These are phyloP conservation scores for Apiospora malaysiana DNA, from an alignment of 2,329 filamentous ascomycete genomes.

Conservation along the genomic window DNA sequence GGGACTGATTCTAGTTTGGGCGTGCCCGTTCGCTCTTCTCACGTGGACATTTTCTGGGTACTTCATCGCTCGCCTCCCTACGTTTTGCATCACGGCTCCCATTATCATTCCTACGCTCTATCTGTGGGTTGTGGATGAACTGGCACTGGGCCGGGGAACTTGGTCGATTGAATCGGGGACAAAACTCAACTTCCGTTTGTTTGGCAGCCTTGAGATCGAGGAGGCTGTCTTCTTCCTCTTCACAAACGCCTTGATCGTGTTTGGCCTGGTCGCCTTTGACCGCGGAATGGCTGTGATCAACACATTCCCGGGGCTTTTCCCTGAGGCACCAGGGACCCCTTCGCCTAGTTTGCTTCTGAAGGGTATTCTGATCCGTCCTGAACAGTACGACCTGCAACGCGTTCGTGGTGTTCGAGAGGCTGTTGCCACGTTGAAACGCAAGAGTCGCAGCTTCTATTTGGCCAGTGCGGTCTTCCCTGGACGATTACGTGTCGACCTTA, in stretches of 20 bases:
- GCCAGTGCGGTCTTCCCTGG: slow-evolving; percentile 74
- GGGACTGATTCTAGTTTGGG: slow-evolving; percentile 74
- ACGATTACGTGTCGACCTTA: slow-evolving; percentile 69
- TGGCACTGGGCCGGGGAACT: slow-evolving; percentile 70
- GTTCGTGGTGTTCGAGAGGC: slow-evolving; percentile 65
- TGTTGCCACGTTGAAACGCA: slow-evolving; percentile 60
- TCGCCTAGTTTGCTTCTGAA: slow-evolving; percentile 56
- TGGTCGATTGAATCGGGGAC: slow-evolving; percentile 74
- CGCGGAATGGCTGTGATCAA: slow-evolving; percentile 70
- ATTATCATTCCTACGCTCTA: slow-evolving; percentile 70
- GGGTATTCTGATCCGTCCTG: slow-evolving; percentile 53
- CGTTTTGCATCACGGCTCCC: slow-evolving; percentile 61
- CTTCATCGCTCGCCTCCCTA: slow-evolving; percentile 66
- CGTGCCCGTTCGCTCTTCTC: slow-evolving; percentile 67
- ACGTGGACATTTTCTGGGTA: slow-evolving; percentile 69
- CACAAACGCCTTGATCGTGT: slow-evolving; percentile 73
- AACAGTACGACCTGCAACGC: slow-evolving; percentile 61
- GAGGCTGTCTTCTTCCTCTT: slow-evolving; percentile 76
- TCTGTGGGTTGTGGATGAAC: slow-evolving; percentile 74
- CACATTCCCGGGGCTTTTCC: slow-evolving; percentile 65
- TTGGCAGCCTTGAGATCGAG: slow-evolving; percentile 72
- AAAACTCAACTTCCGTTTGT: slow-evolving; percentile 68
- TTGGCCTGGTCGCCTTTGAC: slow-evolving; percentile 72
- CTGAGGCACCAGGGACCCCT: slow-evolving; percentile 53
- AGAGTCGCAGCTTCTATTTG: slow-evolving; percentile 77